Conservation (phyloP, 1,284 basidiomycete species). For the Mycena sp. region DNA sequence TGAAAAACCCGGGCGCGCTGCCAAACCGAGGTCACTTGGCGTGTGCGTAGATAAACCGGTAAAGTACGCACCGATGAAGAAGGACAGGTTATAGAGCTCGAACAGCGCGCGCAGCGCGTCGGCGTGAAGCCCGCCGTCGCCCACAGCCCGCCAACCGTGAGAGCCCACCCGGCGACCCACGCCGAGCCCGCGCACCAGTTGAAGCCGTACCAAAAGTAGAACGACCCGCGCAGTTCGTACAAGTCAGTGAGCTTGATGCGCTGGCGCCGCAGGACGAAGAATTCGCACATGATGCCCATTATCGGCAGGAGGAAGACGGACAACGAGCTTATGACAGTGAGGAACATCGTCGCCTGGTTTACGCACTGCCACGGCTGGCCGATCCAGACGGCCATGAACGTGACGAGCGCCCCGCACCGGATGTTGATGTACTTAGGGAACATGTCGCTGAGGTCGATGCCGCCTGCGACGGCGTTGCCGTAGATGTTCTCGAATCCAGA, state of each 20-base stretch:
- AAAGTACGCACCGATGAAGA: no score
- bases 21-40: no score
- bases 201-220: no score
- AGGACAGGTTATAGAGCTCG: neutral
- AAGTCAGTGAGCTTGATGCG: conserved; percentile 15
- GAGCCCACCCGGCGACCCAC: conserved; percentile 28
- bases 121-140: conserved; percentile 1
- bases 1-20: no score
- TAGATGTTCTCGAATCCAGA: conserved; percentile 31
- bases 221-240: conserved; percentile 18
- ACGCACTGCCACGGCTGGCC: conserved; percentile 33
- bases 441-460: no score
- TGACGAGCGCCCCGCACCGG: conserved; percentile 34
- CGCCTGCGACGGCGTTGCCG: conserved; percentile 33
- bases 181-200: conserved; percentile 24
- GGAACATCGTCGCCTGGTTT: conserved; percentile 32
- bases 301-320: conserved; percentile 34
- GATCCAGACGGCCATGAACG: conserved; percentile 31
- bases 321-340: conserved; percentile 32
- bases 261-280: conserved; percentile 15
- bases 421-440: conserved; percentile 36
- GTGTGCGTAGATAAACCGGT: no score
- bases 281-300: conserved; percentile 29
- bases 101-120: neutral
- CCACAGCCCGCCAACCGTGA: conserved; percentile 22